Evolutionary conservation across 805 yeast genomes (phyloP).

Genomic region (Candida sakaeoensis): DNA sequence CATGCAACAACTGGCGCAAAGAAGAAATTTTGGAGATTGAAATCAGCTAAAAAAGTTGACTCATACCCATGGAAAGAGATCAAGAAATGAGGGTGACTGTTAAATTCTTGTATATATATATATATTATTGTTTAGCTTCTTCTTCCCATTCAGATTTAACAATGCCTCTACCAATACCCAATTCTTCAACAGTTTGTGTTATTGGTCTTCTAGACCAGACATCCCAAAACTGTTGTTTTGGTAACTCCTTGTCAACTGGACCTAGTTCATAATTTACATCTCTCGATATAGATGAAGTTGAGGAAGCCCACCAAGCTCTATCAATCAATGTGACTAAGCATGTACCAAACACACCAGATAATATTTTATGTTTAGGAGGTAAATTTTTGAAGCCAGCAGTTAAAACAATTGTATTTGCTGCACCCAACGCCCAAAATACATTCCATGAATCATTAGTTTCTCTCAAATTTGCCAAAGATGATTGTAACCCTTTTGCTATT

Average conservation of each 20-base stretch:
- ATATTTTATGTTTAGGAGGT: constrained; percentile 39
- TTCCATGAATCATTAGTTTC: constrained; percentile 62
- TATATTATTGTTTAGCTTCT: constrained; percentile 4
- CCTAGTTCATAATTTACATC: constrained; percentile 37
- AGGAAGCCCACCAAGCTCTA: constrained; percentile 40
- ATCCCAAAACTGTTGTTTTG: constrained; percentile 66
- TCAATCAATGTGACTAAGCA: constrained; percentile 33
- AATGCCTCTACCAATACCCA: constrained; percentile 67
- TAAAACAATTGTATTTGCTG: constrained; percentile 45
- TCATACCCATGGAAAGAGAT: constrained; percentile 66
- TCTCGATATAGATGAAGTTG: constrained; percentile 34
- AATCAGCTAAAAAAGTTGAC: constrained; percentile 76
- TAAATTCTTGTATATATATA: constrained; percentile 1
- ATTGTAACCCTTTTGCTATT: constrained; percentile 39
- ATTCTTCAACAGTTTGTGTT: constrained; percentile 70
- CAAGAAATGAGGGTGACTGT: constrained; percentile 8
- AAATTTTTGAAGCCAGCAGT: constrained; percentile 40
- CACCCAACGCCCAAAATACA: constrained; percentile 57
- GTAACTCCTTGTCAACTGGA: constrained; percentile 33
- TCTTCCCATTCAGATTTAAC: constrained; percentile 27
- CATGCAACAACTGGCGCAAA: constrained; percentile 77
- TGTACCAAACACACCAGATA: constrained; percentile 41
- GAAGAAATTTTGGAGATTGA: constrained; percentile 84
- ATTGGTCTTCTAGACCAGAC: constrained; percentile 76
- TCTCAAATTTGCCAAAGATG: constrained; percentile 50